phyloP scores from a whole-genome alignment of 345 rosid genomes.

The Rhizophora apiculata region DNA sequence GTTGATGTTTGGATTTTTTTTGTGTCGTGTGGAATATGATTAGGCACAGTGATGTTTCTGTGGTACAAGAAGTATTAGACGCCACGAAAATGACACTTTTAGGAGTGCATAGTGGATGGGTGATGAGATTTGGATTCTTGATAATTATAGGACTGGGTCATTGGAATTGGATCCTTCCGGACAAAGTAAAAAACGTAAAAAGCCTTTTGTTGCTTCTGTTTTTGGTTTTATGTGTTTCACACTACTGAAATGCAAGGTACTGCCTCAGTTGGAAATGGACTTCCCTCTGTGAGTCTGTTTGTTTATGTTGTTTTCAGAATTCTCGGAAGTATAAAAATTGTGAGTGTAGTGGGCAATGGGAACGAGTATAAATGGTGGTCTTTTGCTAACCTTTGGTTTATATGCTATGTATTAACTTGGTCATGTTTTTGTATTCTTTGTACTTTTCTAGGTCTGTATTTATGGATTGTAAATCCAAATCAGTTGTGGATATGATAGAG shows the following conservation, averaged over 20 bases:
- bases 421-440: conserved; percentile 5
- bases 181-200: neutral
- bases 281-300: too few relatives aligned
- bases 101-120: neutral
- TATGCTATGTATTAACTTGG: neutral
- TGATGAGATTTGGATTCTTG: neutral
- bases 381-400: neutral
- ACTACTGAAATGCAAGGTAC: neutral
- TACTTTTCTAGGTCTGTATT: conserved; percentile 20
- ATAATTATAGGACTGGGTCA: neutral
- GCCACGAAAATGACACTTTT: neutral
- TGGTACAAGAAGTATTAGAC: neutral
- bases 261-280: too few relatives aligned
- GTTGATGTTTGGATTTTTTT: neutral
- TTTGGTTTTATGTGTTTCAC: neutral
- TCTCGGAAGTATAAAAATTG: too few relatives aligned
- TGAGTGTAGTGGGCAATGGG: too few relatives aligned
- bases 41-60: neutral
- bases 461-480: conserved; percentile 58
- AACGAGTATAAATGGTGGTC: too few relatives aligned
- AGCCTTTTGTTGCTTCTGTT: conserved; percentile 2
- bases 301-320: too few relatives aligned
- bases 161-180: neutral
- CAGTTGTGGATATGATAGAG: conserved; percentile 86
- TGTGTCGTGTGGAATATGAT: neutral